Evolutionary conservation across 208 protist species (phyloP), one percentile per base, ranked within the genome.

Genomic region (Crithidia thermophila): DNA sequence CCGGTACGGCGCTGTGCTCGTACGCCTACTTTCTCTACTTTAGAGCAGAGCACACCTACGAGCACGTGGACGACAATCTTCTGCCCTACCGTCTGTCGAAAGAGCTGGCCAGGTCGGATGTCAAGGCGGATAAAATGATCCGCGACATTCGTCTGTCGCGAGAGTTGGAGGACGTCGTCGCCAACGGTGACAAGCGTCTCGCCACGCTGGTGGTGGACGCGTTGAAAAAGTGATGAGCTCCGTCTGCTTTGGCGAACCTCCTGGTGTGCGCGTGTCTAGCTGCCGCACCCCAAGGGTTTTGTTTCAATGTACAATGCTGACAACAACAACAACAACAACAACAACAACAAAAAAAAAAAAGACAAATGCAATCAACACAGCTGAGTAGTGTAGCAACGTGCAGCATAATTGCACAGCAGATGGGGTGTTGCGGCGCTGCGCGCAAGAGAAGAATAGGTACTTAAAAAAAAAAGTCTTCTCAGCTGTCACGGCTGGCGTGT

Each of bases 11-110:
- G 5, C 49, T 94, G 7, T 81, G 56, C 36, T 30, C 67, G 4
- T 91, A 85, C 52, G 74, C 69, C 3, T 94, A 88, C 43, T 87
- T 87, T 61, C 62, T 92, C 23, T 55, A 66, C n/a, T 89, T 79
- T 51, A 67, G 79, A 2, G 43, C 57, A 18, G 73, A 84, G 23
- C 81, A 82, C 39, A 75, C 82, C 4, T 85, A 88, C 63, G 65
- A 84, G 23, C 61, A 62, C 28, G 63, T 87, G 8, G 88, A 90
- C 27, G 68, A 90, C 37, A 70, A 72, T 21, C n/a, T 90, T n/a
- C 39, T 88, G 14, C 64, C 74, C 20, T 71, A 63, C 20, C 36
- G 60, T 1, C 61, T 84, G 23, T 64, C 56, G n/a, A 69, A 74
- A 33, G 76, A 88, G 14, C 56, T 79, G 20, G 9, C 34, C 5